Evolutionary conservation across 2,329 filamentous ascomycete species (phyloP), one percentile per base, ranked within the genome.

Genomic region (Colletotrichum tropicicola): DNA sequence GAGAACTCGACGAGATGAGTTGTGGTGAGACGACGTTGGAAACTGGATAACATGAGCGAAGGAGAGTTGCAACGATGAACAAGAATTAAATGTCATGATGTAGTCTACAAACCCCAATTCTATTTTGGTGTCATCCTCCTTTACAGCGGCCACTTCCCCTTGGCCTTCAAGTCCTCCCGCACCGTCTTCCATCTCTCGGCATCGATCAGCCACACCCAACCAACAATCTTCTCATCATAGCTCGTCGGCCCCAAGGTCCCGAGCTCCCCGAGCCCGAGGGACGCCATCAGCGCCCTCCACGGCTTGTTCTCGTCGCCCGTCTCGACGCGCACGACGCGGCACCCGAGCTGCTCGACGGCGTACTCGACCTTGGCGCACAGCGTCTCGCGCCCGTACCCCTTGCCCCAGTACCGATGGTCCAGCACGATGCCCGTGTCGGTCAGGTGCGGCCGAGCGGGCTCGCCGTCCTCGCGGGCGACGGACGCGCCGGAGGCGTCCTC

Each of bases 391-490:
- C 70, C 70, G 27, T 66, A 70, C 0, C 72, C 70, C 52, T 48
- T 67, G 5, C 68, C 61, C 39, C 59, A 64, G 59, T 69, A 65
- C 0, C 51, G 66, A 43, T 70, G 65, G 51, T 72, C 68, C 21
- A 74, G 69, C 19, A 72, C 53, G 1, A 69, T 48, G 5, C 69
- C 72, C 10, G 61, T 61, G 49, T 73, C 69, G 17, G 60, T 61
- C 13, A 68, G 35, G 27, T 65, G 48, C 8, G 45, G 55, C 3
- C 41, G 45, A 37, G 58, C 10, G 39, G 17, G 19, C 6, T 21
- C 43, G 3, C 27, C 59, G 6, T 28, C 47, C 7, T 55, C 7
- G 2, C 27, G 25, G 3, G 52, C 39, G 15, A 57, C 63, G 5
- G 32, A 56, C 30, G 12, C 27, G 21, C 60, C 59, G 21, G 37